Evolutionary conservation across 1,284 basidiomycete species (phyloP).

Genomic region (Pyrrhoderma noxium): DNA sequence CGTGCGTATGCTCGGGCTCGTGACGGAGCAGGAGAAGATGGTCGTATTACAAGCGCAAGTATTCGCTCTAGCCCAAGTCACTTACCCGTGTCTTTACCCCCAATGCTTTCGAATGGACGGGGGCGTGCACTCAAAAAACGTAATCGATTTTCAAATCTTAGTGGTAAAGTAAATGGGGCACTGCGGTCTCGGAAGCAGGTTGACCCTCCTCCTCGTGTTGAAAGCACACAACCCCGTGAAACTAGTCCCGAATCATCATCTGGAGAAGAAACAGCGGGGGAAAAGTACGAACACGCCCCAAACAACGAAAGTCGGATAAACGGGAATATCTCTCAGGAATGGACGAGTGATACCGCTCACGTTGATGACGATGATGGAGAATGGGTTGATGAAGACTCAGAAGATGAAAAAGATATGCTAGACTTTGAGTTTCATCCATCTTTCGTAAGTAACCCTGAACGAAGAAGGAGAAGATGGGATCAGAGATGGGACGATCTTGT

Average conservation of each 20-base stretch:
- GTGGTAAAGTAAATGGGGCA: slow-evolving; percentile 26
- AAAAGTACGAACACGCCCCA: slow-evolving; percentile 27
- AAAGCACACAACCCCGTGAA: slow-evolving; percentile 72
- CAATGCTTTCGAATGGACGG: slow-evolving; percentile 29
- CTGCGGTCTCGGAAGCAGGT: not conserved
- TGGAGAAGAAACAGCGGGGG: slow-evolving; percentile 51
- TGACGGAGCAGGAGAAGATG: slow-evolving; percentile 30
- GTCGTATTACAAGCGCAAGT: slow-evolving; percentile 39
- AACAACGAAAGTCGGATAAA: not conserved
- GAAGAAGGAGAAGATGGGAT: slow-evolving; percentile 63
- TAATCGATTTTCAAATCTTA: slow-evolving; percentile 32
- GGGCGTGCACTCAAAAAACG: slow-evolving; percentile 31
- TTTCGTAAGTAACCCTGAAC: slow-evolving; percentile 57
- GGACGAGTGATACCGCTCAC: slow-evolving; percentile 29
- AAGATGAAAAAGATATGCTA: slow-evolving; percentile 61
- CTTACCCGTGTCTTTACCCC: slow-evolving; percentile 53
- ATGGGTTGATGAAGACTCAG: slow-evolving; percentile 71
- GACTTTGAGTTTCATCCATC: slow-evolving; percentile 70
- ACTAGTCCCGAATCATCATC: slow-evolving; percentile 62
- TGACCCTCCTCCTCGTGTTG: slow-evolving; percentile 63
- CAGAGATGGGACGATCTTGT: slow-evolving; percentile 63
- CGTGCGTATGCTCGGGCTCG: slow-evolving; percentile 6
- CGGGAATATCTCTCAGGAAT: slow-evolving; percentile 12
- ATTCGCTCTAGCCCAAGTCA: slow-evolving; percentile 70
- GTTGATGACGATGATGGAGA: slow-evolving; percentile 44